Percentiles rank a stretch among this genome's conserved stretches.
Conservation (phyloP, 805 yeast species). For the Clavispora vitiphila region DNA sequence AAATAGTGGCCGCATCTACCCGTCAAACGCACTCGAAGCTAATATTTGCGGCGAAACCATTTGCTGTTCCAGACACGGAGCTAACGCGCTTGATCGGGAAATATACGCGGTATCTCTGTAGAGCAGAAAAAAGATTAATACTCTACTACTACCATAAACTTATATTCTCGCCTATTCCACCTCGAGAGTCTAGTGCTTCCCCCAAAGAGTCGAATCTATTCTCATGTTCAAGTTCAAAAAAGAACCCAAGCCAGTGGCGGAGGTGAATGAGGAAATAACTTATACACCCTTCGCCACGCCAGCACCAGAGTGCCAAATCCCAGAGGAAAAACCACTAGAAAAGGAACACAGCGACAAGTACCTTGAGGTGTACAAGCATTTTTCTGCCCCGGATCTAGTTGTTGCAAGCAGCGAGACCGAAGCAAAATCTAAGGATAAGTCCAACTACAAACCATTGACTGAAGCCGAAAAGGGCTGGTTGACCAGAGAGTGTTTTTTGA, state of each 20-base stretch:
- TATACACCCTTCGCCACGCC: conserved; percentile 53
- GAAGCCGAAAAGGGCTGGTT: conserved; percentile 81
- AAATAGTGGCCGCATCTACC: background rate
- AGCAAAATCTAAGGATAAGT: conserved; percentile 33
- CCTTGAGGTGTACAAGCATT: conserved; percentile 56
- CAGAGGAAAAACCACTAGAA: conserved; percentile 48
- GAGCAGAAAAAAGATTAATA: background rate
- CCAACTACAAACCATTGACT: conserved; percentile 23
- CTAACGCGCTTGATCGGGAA: background rate
- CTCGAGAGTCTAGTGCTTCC: background rate
- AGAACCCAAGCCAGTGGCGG: conserved; percentile 5
- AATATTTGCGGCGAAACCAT: background rate
- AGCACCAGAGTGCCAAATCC: conserved; percentile 41
- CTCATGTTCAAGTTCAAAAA: conserved; percentile 1
- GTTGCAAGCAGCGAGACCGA: conserved; percentile 49
- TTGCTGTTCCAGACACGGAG: background rate
- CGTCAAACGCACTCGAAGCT: background rate
- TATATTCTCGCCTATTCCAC: background rate
- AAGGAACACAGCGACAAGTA: conserved; percentile 58
- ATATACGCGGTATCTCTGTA: background rate
- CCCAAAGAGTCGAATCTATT: background rate
- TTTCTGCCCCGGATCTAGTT: conserved; percentile 46
- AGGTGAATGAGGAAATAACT: conserved; percentile 14
- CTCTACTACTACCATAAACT: background rate
- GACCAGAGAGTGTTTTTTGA: conserved; percentile 81